A percentile compares a stretch with the other conserved stretches of the same genome.
phyloP scores from a whole-genome alignment of 2,329 filamentous ascomycete genomes.

The Septoria petroselini region DNA sequence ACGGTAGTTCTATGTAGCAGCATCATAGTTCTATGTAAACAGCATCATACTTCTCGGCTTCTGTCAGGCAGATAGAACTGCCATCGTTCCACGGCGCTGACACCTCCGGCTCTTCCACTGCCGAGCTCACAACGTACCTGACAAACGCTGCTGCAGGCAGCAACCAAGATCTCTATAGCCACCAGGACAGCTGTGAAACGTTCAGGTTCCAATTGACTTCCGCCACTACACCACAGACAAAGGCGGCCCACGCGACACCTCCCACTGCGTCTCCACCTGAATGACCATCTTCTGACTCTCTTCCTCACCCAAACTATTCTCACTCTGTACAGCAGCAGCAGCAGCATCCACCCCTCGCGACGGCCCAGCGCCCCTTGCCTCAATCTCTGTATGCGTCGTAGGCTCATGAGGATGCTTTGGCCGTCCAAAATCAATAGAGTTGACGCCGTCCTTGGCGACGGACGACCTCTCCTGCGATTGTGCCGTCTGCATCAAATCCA shows the following conservation, averaged over 20 bases:
- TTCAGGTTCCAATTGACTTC: too few species aligned
- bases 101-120: background rate
- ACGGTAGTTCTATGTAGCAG: too few species aligned
- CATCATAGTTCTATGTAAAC: too few species aligned
- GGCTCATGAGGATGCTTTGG: background rate
- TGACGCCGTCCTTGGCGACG: slow-evolving; percentile 1
- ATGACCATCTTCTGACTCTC: slow-evolving; percentile 18
- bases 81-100: background rate
- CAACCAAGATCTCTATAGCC: too few species aligned
- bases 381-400: slow-evolving; percentile 11
- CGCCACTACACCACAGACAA: too few species aligned
- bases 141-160: too few species aligned
- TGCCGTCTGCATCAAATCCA: background rate
- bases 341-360: background rate
- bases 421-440: slow-evolving; percentile 12
- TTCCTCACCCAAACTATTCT: slow-evolving; percentile 6
- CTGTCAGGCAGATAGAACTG: too few species aligned
- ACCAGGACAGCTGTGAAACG: too few species aligned
- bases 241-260: slow-evolving; percentile 6
- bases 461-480: background rate
- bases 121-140: too few species aligned
- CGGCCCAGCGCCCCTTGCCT: background rate
- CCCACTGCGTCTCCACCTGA: slow-evolving; percentile 9
- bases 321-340: background rate
- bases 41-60: too few species aligned